A percentile compares a stretch with the other conserved stretches of the same genome.
These are phyloP conservation scores for Bipolaris sorokiniana DNA, from an alignment of 2,329 filamentous ascomycete genomes.

Conservation along the genomic window DNA sequence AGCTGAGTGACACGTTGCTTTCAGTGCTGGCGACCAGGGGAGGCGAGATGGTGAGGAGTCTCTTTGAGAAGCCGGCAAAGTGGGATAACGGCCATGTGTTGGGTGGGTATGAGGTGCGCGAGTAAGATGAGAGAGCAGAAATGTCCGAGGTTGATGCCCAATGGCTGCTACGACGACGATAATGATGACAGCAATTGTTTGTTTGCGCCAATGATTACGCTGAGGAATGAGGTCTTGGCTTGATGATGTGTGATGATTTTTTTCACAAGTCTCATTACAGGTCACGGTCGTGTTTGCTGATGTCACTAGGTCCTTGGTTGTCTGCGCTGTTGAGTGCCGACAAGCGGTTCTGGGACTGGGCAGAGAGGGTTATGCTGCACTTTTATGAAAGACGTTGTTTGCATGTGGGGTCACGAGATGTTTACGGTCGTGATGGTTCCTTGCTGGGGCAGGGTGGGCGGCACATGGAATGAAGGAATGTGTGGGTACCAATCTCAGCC, in stretches of 20 bases:
- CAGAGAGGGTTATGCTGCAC: too few relatives aligned
- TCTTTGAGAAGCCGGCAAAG: constrained; percentile 62
- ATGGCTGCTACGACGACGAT: background rate
- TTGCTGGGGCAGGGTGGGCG: background rate
- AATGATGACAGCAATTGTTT: background rate
- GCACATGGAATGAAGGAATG: background rate
- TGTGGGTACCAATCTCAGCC: constrained; percentile 3
- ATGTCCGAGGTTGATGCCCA: background rate
- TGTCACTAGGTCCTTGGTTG: too few relatives aligned
- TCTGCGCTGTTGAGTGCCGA: too few relatives aligned
- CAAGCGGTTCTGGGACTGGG: too few relatives aligned
- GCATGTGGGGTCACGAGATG: background rate
- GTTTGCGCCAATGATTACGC: background rate
- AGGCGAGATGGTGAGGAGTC: constrained; percentile 77
- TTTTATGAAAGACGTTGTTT: too few relatives aligned
- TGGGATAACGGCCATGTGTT: constrained; percentile 37
- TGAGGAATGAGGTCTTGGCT: background rate
- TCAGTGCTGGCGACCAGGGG: constrained; percentile 78
- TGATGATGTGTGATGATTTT: background rate
- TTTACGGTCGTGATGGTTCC: background rate
- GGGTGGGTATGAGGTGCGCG: constrained; percentile 31
- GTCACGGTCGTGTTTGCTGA: too few relatives aligned
- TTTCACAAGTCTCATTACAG: too few relatives aligned
- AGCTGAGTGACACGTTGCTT: constrained; percentile 81
- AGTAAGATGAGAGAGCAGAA: constrained; percentile 8